phyloP scores from a whole-genome alignment of 208 protist species.

The Angomonas desouzai region DNA sequence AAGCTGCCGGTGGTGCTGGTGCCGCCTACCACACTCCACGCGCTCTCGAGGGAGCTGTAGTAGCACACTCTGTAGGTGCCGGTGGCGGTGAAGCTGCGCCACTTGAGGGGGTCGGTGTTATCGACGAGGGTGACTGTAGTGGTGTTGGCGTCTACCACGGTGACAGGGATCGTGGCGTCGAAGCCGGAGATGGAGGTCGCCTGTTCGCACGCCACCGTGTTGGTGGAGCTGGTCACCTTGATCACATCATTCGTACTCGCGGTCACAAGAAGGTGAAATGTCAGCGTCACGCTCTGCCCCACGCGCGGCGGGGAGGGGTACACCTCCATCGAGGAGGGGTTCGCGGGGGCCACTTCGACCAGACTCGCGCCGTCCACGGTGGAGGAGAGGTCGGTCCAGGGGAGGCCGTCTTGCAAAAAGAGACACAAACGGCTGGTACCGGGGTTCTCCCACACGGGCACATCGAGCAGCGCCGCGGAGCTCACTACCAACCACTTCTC shows the following conservation, averaged over 20 bases:
- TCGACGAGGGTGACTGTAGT: conserved; percentile 59
- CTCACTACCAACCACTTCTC: conserved; percentile 49
- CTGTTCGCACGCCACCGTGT: conserved; percentile 40
- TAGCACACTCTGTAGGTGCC: conserved; percentile 79
- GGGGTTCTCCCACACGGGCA: conserved; percentile 62
- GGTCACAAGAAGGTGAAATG: conserved; percentile 51
- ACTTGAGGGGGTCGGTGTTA: conserved; percentile 54
- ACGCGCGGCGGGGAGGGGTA: conserved; percentile 76
- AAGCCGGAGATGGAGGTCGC: conserved; percentile 38
- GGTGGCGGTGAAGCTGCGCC: conserved; percentile 72
- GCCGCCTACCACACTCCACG: conserved; percentile 76
- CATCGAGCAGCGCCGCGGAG: conserved; percentile 37
- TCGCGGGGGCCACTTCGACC: conserved; percentile 39
- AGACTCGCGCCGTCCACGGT: conserved; percentile 27
- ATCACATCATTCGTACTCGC: conserved; percentile 49
- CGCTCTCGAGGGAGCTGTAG: conserved; percentile 53
- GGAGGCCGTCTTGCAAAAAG: conserved; percentile 18
- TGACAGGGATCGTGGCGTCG: conserved; percentile 27
- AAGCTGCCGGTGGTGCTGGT: conserved; percentile 38
- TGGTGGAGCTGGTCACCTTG: conserved; percentile 33
- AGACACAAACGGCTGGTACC: conserved; percentile 67
- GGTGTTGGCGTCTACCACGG: conserved; percentile 29
- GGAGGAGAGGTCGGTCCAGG: conserved; percentile 62
- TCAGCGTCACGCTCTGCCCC: conserved; percentile 81
- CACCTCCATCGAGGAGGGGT: conserved; percentile 52